Percentiles rank a stretch among this genome's conserved stretches.
These are phyloP conservation scores for Lactifluus subvellereus DNA, from an alignment of 768 basidiomycete species.

Conservation along the genomic window DNA sequence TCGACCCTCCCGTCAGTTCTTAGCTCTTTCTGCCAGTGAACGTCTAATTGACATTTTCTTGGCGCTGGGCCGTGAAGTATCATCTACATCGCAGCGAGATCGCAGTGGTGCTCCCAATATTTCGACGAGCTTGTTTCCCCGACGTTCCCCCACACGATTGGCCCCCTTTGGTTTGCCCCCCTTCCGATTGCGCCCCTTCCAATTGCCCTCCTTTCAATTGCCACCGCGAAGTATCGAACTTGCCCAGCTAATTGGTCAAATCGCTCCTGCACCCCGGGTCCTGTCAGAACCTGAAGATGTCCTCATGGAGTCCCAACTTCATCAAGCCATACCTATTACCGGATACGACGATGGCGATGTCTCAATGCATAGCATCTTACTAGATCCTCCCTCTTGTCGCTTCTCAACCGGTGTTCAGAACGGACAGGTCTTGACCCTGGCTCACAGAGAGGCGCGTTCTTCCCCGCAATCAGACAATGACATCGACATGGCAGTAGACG, in stretches of 20 bases:
- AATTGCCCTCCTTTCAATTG: background rate
- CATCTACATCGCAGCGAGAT: background rate
- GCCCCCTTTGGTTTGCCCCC: background rate
- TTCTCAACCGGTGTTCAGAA: background rate
- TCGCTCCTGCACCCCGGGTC: background rate
- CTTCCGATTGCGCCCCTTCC: too few relatives aligned
- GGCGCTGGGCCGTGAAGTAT: background rate
- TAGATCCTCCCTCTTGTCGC: background rate
- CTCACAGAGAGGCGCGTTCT: background rate
- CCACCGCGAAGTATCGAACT: background rate
- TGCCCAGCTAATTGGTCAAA: background rate
- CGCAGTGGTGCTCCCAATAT: background rate
- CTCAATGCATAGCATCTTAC: background rate
- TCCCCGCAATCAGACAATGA: background rate
- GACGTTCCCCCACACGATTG: background rate
- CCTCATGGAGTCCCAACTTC: background rate
- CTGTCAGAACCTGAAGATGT: too few relatives aligned
- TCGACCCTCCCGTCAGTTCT: background rate
- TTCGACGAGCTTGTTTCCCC: background rate
- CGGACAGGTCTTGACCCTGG: background rate
- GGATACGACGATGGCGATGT: background rate
- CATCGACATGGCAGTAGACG: too few relatives aligned
- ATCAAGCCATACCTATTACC: background rate
- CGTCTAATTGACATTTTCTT: background rate
- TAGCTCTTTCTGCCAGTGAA: background rate